Percentiles rank a stretch among this genome's conserved stretches.
Evolutionary conservation across 1,139 yeast species (phyloP).

Genomic region (Torulaspora pretoriensis): DNA sequence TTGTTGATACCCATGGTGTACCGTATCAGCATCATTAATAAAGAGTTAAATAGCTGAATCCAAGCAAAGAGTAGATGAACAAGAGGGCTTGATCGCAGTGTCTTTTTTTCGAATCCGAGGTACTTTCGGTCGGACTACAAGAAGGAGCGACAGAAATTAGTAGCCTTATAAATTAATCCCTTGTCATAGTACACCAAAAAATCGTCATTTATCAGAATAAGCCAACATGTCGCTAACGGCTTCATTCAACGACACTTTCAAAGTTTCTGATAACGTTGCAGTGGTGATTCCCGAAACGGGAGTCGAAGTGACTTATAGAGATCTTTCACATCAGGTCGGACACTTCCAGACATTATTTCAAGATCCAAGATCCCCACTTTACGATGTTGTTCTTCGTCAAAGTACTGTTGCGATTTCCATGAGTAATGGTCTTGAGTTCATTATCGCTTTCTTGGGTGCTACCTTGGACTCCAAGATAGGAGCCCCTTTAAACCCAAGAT

Average conservation of each 20-base stretch:
- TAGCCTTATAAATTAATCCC: too few relatives aligned
- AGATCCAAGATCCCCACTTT: slow-evolving; percentile 40
- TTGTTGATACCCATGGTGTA: slow-evolving; percentile 16
- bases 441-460: slow-evolving; percentile 50
- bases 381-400: slow-evolving; percentile 34
- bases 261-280: slow-evolving; percentile 39
- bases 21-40: slow-evolving; percentile 1
- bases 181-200: too few relatives aligned
- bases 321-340: slow-evolving; percentile 40
- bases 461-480: slow-evolving; percentile 54
- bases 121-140: too few relatives aligned
- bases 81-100: too few relatives aligned
- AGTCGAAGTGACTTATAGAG: slow-evolving; percentile 39
- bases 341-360: slow-evolving; percentile 43
- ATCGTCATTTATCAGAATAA: neutral
- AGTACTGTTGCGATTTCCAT: slow-evolving; percentile 55
- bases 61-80: too few relatives aligned
- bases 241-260: slow-evolving; percentile 36
- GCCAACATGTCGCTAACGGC: slow-evolving; percentile 17
- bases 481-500: slow-evolving; percentile 62
- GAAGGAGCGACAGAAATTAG: too few relatives aligned
- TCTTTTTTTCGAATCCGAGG: too few relatives aligned
- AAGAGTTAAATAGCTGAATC: too few relatives aligned
- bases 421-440: slow-evolving; percentile 56
- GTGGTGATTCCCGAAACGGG: slow-evolving; percentile 40